Evolutionary conservation across 2,329 filamentous ascomycete species (phyloP).

Genomic region (Erysiphe neolycopersici): DNA sequence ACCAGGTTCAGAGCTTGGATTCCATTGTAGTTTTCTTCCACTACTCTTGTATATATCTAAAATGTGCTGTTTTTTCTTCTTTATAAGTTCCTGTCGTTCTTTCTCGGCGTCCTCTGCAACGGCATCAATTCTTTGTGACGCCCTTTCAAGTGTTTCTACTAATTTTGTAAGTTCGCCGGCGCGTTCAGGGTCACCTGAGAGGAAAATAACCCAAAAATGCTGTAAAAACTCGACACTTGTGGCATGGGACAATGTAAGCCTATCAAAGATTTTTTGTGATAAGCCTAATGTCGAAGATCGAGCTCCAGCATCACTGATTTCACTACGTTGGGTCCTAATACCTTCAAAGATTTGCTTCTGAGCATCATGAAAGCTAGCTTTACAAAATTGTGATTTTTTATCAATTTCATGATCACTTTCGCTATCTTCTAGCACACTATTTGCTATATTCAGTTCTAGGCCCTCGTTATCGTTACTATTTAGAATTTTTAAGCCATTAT

Average conservation of each 20-base stretch:
- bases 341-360: slow-evolving; percentile 39
- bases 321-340: slow-evolving; percentile 31
- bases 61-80: slow-evolving; percentile 40
- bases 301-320: slow-evolving; percentile 22
- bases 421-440: slow-evolving; percentile 44
- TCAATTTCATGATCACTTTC: slow-evolving; percentile 31
- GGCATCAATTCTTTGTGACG: slow-evolving; percentile 50
- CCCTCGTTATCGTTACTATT: slow-evolving; percentile 22
- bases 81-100: slow-evolving; percentile 40
- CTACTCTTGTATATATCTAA: slow-evolving; percentile 44
- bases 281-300: slow-evolving; percentile 16
- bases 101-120: slow-evolving; percentile 58
- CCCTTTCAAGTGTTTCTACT: slow-evolving; percentile 55
- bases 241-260: slow-evolving; percentile 52
- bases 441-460: slow-evolving; percentile 32
- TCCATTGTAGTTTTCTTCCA: slow-evolving; percentile 44
- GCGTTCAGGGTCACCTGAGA: slow-evolving; percentile 63
- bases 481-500: slow-evolving; percentile 24
- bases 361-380: slow-evolving; percentile 33
- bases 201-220: slow-evolving; percentile 84
- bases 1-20: slow-evolving; percentile 40
- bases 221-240: slow-evolving; percentile 91
- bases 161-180: slow-evolving; percentile 59
- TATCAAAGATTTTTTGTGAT: slow-evolving; percentile 27
- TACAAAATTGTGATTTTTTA: slow-evolving; percentile 37